Evolutionary conservation across 257 asterid genomes (phyloP).

Genomic region (Petrea volubilis): DNA sequence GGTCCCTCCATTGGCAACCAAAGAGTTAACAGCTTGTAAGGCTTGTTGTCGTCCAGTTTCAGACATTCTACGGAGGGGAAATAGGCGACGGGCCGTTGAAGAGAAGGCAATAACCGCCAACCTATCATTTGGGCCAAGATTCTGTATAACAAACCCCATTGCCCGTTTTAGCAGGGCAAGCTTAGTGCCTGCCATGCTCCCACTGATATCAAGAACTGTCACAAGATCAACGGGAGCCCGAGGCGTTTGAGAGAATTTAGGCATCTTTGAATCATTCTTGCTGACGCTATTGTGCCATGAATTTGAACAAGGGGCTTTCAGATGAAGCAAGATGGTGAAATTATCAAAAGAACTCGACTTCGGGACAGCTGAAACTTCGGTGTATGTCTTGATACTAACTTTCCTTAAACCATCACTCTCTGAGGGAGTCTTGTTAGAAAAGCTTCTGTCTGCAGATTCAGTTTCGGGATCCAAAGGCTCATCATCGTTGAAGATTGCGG

Average conservation of each 20-base stretch:
- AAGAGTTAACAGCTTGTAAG: conserved; percentile 78
- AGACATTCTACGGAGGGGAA: conserved; percentile 87
- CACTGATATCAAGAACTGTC: conserved; percentile 95
- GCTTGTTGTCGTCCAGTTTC: conserved; percentile 90
- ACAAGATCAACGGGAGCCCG: conserved; percentile 98
- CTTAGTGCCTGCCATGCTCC: conserved; percentile 99
- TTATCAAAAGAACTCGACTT: conserved; percentile 40
- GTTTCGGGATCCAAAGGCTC: conserved; percentile 66
- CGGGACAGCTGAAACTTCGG: conserved; percentile 70
- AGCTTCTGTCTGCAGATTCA: conserved; percentile 30
- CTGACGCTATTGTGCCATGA: conserved; percentile 35
- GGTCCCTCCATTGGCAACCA: conserved; percentile 95
- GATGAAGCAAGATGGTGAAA: conserved; percentile 70
- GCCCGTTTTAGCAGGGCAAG: conserved; percentile 93
- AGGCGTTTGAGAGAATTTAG: conserved; percentile 47
- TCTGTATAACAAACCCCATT: conserved; percentile 97
- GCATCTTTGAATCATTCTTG: conserved; percentile 30
- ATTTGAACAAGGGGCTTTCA: conserved; percentile 83
- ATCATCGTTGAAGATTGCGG: conserved; percentile 80
- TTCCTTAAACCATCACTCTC: conserved; percentile 39
- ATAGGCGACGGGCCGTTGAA: conserved; percentile 92
- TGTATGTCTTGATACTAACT: conserved; percentile 58
- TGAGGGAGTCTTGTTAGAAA: conserved; percentile 21
- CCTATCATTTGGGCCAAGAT: conserved; percentile 90
- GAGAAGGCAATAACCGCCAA: conserved; percentile 94